Percentiles rank a stretch among this genome's conserved stretches.
phyloP scores from a whole-genome alignment of 2,329 filamentous ascomycete species.

The Colletotrichum godetiae region DNA sequence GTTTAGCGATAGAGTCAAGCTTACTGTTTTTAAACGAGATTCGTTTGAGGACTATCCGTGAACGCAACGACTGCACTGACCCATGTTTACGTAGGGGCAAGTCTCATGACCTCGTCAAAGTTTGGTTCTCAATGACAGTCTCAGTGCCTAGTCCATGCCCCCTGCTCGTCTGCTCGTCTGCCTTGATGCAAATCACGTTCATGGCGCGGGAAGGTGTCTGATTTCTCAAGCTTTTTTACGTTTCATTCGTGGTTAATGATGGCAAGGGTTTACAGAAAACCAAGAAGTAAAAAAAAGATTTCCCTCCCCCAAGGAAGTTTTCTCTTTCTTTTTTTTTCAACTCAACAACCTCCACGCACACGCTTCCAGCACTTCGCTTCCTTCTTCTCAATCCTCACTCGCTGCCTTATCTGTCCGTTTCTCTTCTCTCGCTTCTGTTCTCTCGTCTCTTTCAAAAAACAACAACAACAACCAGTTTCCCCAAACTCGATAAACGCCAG shows the following conservation, averaged over 20 bases:
- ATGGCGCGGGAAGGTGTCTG: not conserved
- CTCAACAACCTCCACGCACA: not conserved
- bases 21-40: not conserved
- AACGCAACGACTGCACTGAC: too few relatives aligned
- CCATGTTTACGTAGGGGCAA: too few relatives aligned
- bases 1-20: not conserved
- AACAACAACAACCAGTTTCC: constrained; percentile 1
- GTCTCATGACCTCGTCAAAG: too few relatives aligned
- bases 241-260: not conserved
- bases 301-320: not conserved
- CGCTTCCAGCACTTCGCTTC: not conserved
- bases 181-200: too few relatives aligned
- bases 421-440: constrained; percentile 5
- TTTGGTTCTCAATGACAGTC: too few relatives aligned
- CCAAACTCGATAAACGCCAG: constrained; percentile 33
- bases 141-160: too few relatives aligned
- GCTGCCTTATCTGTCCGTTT: not conserved
- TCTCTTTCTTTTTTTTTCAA: not conserved
- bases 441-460: constrained; percentile 16
- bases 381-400: not conserved
- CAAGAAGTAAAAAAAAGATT: not conserved
- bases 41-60: too few relatives aligned
- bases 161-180: too few relatives aligned
- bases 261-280: not conserved
- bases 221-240: not conserved